These are phyloP conservation scores for Carpinus viminea DNA, from an alignment of 306 rosid species.

Conservation along the genomic window DNA sequence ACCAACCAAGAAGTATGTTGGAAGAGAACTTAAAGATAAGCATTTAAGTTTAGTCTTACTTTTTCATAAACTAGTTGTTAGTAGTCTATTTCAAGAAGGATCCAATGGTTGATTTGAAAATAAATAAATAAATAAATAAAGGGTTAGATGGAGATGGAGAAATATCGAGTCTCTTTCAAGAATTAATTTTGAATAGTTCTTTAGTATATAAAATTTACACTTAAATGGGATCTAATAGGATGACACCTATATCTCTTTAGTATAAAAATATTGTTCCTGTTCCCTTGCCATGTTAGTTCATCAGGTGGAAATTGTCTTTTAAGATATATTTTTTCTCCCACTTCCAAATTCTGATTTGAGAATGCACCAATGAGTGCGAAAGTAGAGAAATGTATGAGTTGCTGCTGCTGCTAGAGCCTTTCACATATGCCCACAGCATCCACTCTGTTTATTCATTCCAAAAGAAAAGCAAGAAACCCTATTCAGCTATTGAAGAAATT, in stretches of 20 bases:
- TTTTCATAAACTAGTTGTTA: too few relatives aligned
- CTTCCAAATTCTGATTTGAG: neutral
- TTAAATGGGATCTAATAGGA: too few relatives aligned
- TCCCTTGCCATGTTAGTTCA: neutral
- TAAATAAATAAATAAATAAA: too few relatives aligned
- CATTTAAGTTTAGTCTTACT: too few relatives aligned
- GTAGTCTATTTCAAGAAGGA: too few relatives aligned
- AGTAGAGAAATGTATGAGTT: neutral
- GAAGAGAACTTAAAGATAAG: slow-evolving; percentile 26
- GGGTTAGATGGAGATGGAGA: too few relatives aligned
- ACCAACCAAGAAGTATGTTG: slow-evolving; percentile 32
- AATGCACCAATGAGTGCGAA: neutral
- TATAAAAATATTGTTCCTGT: neutral
- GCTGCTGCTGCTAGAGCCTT: too few relatives aligned
- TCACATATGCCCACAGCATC: neutral
- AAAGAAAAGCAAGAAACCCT: neutral
- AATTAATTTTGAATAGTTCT: too few relatives aligned
- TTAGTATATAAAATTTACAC: too few relatives aligned
- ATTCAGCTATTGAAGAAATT: neutral
- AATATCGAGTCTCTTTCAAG: too few relatives aligned
- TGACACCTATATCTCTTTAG: neutral
- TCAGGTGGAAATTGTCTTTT: too few relatives aligned
- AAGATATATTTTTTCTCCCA: neutral
- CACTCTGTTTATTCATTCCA: neutral
- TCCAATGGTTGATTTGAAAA: too few relatives aligned